phyloP scores from a whole-genome alignment of 2,329 filamentous ascomycete species.

The Hirsutella rhossiliensis region DNA sequence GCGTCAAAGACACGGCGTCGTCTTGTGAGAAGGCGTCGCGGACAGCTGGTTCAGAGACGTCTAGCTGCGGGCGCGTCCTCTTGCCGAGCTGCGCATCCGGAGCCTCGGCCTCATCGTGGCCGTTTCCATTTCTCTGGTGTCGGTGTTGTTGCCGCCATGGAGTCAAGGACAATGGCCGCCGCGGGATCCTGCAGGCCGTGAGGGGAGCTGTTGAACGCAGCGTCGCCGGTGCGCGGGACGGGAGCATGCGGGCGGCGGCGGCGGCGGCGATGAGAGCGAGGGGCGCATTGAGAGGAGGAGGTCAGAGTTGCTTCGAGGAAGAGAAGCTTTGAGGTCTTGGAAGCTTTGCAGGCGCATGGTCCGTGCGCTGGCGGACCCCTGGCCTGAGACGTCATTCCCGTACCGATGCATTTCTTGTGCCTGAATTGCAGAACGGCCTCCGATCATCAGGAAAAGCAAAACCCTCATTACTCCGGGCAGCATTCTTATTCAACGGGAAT shows the following conservation, averaged over 20 bases:
- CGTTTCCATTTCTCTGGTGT: neutral
- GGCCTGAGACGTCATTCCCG: too few relatives aligned
- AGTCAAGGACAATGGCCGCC: neutral
- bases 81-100: neutral
- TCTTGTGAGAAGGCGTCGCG: neutral
- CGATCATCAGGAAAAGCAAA: too few relatives aligned
- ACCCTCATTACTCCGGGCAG: too few relatives aligned
- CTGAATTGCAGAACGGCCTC: too few relatives aligned
- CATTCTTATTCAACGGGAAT: too few relatives aligned
- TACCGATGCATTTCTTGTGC: too few relatives aligned
- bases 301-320: too few relatives aligned
- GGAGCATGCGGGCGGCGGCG: conserved; percentile 1
- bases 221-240: neutral
- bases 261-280: neutral
- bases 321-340: too few relatives aligned
- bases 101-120: neutral
- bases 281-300: neutral
- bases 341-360: too few relatives aligned
- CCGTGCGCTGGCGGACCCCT: too few relatives aligned
- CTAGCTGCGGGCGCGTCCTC: neutral
- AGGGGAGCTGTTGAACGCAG: neutral
- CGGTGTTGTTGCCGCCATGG: neutral
- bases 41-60: neutral
- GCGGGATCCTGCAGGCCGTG: neutral
- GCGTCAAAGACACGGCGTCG: too few relatives aligned